phyloP scores from a whole-genome alignment of 331 rosid genomes.

The Acacia concinna region DNA sequence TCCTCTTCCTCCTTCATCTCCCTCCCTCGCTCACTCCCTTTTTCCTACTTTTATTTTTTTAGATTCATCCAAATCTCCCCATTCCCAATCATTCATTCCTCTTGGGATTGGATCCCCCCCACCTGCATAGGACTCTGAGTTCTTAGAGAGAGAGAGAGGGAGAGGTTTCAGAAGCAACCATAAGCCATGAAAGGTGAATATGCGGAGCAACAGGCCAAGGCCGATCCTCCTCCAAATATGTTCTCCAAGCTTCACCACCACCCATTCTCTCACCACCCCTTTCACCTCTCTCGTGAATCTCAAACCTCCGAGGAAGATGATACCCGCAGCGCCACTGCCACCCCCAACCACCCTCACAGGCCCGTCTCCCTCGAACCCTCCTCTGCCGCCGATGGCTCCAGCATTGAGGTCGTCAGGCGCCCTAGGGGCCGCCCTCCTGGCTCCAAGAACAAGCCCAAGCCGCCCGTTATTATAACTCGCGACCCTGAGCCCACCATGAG shows the following conservation, averaged over 20 bases:
- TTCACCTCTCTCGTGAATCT: slow-evolving; percentile 50
- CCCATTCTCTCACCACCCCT: slow-evolving; percentile 49
- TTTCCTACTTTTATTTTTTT: not conserved
- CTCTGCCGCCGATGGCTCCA: slow-evolving; percentile 67
- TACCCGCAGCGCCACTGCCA: slow-evolving; percentile 40
- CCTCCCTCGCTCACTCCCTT: not conserved
- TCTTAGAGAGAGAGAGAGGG: no score
- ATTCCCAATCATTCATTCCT: slow-evolving; percentile 43
- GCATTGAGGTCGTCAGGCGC: slow-evolving; percentile 71
- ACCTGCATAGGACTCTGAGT: no score
- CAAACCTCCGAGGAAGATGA: slow-evolving; percentile 57
- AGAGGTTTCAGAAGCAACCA: not conserved
- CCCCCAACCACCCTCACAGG: slow-evolving; percentile 8
- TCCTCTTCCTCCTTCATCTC: not conserved
- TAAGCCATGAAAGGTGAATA: slow-evolving; percentile 75
- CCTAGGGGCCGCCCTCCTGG: slow-evolving; percentile 98
- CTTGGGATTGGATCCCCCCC: not conserved
- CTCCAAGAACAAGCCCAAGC: slow-evolving; percentile 81
- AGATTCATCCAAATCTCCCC: not conserved
- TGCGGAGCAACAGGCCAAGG: slow-evolving; percentile 52
- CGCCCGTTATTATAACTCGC: slow-evolving; percentile 71
- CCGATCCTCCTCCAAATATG: slow-evolving; percentile 40
- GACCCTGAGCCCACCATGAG: slow-evolving; percentile 87
- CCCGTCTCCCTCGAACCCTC: slow-evolving; percentile 6
- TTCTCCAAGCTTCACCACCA: slow-evolving; percentile 74